Evolutionary conservation across 2,329 filamentous ascomycete genomes (phyloP), one percentile per base, ranked within the genome.

Genomic region (Thermothelomyces thermophilus): DNA sequence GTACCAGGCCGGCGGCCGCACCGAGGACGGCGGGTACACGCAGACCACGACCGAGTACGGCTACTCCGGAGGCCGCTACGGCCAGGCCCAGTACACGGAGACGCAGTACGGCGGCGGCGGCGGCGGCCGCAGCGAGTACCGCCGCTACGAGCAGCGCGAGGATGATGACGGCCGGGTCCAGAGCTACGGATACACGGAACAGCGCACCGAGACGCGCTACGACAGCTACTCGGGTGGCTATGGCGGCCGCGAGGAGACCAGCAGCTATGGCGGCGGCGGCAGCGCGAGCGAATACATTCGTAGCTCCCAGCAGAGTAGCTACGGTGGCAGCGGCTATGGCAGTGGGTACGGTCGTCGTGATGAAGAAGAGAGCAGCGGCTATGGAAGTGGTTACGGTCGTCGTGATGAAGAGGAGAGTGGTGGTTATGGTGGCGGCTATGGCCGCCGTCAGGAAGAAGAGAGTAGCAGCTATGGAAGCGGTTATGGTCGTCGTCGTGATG

Each of bases 21-120:
- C 75, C 34, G 68, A 77, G 6, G 78, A 86, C 50, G 80, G 80
- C 19, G 81, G 78, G 6, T 79, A 82, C 64, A 78, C 73, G 3
- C 74, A 83, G 60, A 77, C 73, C 5, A 75, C 80, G 56, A 78
- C 75, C 11, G 77, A 87, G 64, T 80, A 82, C 54, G 81, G 78
- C 26, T 79, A 72, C 48, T 74, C 74, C 9, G 73, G 73, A 17
- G 68, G 75, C 56, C 74, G 75, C 41, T 83, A 83, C 58, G 80
- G 76, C 7, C 76, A 84, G 61, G 79, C 82, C 10, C 68, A 83
- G 62, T 76, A 79, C 58, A 74, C 71, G 28, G 70, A 81, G 60
- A 85, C 79, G 7, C 71, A 76, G 48, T 79, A 79, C 53, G 68
- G 74, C 16, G 71, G 74, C 48, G 83, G 74, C 48, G 83, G 83